Percentiles rank a stretch among this genome's conserved stretches.
These are phyloP conservation scores for Phaeodactylum tricornutum DNA, from an alignment of 108 stramenopile genomes.

Conservation along the genomic window DNA sequence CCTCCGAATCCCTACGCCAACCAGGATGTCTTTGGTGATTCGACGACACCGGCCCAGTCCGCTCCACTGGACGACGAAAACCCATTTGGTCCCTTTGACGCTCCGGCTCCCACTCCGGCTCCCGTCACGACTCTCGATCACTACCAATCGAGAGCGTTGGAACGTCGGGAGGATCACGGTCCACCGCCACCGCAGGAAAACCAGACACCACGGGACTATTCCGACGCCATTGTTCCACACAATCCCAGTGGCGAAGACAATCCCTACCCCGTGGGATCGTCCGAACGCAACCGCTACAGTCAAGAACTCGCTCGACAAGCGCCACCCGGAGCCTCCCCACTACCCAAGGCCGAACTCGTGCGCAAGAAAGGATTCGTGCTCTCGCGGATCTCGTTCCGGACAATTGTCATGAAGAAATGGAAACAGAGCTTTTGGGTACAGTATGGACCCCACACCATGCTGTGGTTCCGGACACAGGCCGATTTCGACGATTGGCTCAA, in stretches of 20 bases:
- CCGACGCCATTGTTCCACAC: not conserved
- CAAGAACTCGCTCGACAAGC: constrained; percentile 28
- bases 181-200: constrained; percentile 6
- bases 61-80: constrained; percentile 4
- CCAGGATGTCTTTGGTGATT: constrained; percentile 10
- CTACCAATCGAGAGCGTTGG: constrained; percentile 3
- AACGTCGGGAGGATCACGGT: constrained; percentile 5
- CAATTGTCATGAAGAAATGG: constrained; percentile 85
- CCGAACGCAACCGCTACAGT: constrained; percentile 25
- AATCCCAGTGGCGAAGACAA: not conserved
- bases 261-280: constrained; percentile 3
- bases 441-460: constrained; percentile 65
- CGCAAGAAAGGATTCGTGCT: constrained; percentile 67
- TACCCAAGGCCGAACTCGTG: constrained; percentile 60
- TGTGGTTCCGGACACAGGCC: constrained; percentile 59
- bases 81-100: constrained; percentile 2
- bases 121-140: constrained; percentile 6
- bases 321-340: constrained; percentile 39
- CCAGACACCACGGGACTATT: not conserved
- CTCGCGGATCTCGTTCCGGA: constrained; percentile 78
- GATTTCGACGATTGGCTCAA: constrained; percentile 86
- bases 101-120: constrained; percentile 21
- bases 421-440: constrained; percentile 86
- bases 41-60: constrained; percentile 7
- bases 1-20: constrained; percentile 8